Conservation (phyloP, 2,329 filamentous ascomycete species). For the Xylariomycetidae sp. region DNA sequence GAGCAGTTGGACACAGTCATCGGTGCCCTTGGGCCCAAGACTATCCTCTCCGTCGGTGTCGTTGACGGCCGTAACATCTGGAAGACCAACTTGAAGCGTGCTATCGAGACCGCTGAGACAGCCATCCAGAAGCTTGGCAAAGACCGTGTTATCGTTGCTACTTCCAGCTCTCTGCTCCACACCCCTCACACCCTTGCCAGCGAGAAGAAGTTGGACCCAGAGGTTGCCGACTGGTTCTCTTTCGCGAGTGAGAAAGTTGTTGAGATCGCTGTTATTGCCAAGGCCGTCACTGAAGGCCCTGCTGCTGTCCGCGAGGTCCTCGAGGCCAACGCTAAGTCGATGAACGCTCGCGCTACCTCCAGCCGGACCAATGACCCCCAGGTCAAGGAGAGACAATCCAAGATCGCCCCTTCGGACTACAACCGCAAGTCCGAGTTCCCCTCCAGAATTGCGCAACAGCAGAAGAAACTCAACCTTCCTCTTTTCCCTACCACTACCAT, state of each 20-base stretch:
- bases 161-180: constrained; percentile 96
- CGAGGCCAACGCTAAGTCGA: constrained; percentile 93
- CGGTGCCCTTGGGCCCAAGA: constrained; percentile 78
- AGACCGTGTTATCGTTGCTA: constrained; percentile 94
- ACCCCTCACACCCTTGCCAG: constrained; percentile 95
- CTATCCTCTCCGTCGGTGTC: constrained; percentile 89
- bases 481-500: constrained; percentile 99
- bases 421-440: constrained; percentile 90
- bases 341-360: constrained; percentile 85
- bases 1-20: constrained; percentile 91
- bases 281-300: constrained; percentile 91
- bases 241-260: constrained; percentile 93
- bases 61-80: constrained; percentile 99
- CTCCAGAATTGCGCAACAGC: constrained; percentile 78
- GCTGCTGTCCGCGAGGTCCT: constrained; percentile 82
- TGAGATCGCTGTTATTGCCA: constrained; percentile 90
- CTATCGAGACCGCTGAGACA: constrained; percentile 84
- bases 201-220: constrained; percentile 95
- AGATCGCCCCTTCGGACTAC: constrained; percentile 80
- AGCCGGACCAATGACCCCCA: constrained; percentile 94
- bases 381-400: constrained; percentile 93
- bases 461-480: constrained; percentile 87
- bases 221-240: constrained; percentile 97
- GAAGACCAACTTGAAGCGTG: constrained; percentile 98
- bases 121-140: constrained; percentile 94